Evolutionary conservation across 257 asterid species (phyloP), one percentile per base, ranked within the genome.

Genomic region (Salvia splendens): DNA sequence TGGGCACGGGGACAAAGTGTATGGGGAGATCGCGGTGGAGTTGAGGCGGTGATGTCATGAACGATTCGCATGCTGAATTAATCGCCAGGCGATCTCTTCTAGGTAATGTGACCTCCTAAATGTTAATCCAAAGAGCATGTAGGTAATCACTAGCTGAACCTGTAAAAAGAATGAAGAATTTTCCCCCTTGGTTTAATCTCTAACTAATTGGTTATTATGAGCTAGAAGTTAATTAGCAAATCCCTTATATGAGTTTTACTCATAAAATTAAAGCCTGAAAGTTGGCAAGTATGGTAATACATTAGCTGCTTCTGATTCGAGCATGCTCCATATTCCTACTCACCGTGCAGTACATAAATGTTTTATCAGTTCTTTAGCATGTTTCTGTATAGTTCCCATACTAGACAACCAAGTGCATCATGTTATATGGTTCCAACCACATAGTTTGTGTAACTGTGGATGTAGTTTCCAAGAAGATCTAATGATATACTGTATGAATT

Each of bases 1-100:
- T 94, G 81, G 99, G 96, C 30, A 94, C 99, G 63, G 99, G 97
- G 52, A 94, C 97, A 33, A 90, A 94, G 73, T 94, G 99, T 80
- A 71, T 90, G 4, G 97, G 96, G 69, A 79, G 73, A 17, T 77
- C 91, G 52, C 81, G 87, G 68, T 81, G 89, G 82, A 85, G 85
- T 65, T 77, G 71, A 9, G 77, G 68, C 20, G 97, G 99, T 38
- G 97, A 93, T 51, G 95, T 88, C 43, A 88, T 91, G 12, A 91
- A 91, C 73, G 96, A 91, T 77, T 88, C 99, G 8, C 99, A 94
- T 68, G 97, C 99, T 64, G 97, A 91, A 82, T 80, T 91, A 41
- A 80, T 91, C 6, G 92, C 97, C 62, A 85, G 97, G 65, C 80
- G 97, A 77, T 91, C 96, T 69, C 89, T 94, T 9, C 76, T 91